phyloP scores from a whole-genome alignment of 441 rosid genomes.

The Adansonia rubrostipa region DNA sequence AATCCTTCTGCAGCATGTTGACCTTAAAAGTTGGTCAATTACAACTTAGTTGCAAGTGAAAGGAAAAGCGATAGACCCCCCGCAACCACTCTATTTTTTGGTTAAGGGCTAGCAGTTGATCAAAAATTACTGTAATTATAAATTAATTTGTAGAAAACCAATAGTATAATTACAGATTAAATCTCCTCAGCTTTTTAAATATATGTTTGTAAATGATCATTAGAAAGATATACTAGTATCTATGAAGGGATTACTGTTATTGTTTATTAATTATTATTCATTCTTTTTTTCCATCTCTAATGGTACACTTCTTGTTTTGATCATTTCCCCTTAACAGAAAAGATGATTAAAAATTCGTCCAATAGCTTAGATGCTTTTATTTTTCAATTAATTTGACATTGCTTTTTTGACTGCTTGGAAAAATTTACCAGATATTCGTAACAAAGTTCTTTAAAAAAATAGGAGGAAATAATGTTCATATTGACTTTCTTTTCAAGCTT shows the following conservation, averaged over 20 bases:
- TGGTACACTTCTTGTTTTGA: constrained; percentile 23
- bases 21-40: constrained; percentile 29
- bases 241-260: constrained; percentile 34
- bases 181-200: constrained; percentile 7
- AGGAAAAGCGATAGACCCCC: constrained; percentile 29
- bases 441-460: not conserved
- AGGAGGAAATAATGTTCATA: not conserved
- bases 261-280: constrained; percentile 19
- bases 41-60: constrained; percentile 25
- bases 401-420: not conserved
- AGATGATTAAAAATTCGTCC: not conserved
- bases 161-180: constrained; percentile 28
- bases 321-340: not conserved
- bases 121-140: constrained; percentile 53
- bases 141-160: constrained; percentile 50
- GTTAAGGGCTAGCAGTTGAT: constrained; percentile 58
- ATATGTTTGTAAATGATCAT: constrained; percentile 43
- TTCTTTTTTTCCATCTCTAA: constrained; percentile 6
- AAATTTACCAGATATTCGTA: not conserved
- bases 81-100: constrained; percentile 69
- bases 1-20: constrained; percentile 91
- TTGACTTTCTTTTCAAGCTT: constrained; percentile 4
- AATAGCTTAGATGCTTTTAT: not conserved
- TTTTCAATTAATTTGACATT: not conserved
- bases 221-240: constrained; percentile 25